These are phyloP conservation scores for Monosporascus ibericus DNA, from an alignment of 2,329 filamentous ascomycete genomes.

Conservation along the genomic window DNA sequence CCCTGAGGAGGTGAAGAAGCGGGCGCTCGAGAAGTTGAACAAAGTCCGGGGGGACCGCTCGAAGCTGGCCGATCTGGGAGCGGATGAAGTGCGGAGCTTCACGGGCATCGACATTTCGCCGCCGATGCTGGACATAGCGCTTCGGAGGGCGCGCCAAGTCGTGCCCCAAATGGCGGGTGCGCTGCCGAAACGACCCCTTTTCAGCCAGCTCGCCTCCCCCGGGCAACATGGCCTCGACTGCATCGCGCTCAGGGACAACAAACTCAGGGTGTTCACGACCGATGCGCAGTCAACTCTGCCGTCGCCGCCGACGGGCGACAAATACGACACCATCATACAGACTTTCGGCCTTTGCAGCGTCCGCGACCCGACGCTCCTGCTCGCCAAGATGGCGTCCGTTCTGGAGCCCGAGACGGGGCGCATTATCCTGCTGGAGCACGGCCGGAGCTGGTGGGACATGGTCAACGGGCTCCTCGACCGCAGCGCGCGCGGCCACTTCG, in stretches of 20 bases:
- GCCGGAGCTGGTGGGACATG: constrained; percentile 47
- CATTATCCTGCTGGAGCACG: constrained; percentile 58
- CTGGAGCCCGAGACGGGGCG: constrained; percentile 50
- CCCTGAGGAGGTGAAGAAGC: constrained; percentile 13
- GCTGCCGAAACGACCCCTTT: constrained; percentile 30
- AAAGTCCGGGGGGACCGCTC: constrained; percentile 5
- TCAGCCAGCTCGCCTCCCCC: constrained; percentile 17
- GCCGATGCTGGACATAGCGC: constrained; percentile 54
- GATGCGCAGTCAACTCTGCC: constrained; percentile 43
- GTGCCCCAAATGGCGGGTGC: constrained; percentile 33
- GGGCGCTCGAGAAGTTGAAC: constrained; percentile 11
- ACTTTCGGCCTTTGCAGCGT: constrained; percentile 62
- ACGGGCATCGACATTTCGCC: constrained; percentile 57
- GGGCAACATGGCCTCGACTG: constrained; percentile 4
- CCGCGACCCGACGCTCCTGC: constrained; percentile 45
- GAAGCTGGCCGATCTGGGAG: constrained; percentile 1
- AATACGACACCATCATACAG: constrained; percentile 59
- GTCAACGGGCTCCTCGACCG: constrained; percentile 52
- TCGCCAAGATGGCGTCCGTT: constrained; percentile 46
- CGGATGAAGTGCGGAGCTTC: constrained; percentile 40
- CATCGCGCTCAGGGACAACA: constrained; percentile 32
- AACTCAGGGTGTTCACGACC: constrained; percentile 41
- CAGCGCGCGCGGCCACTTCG: constrained; percentile 49
- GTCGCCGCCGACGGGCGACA: constrained; percentile 29
- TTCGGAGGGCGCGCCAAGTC: constrained; percentile 41